Percentiles rank a stretch among this genome's conserved stretches.
These are phyloP conservation scores for Aspergillus sp. DNA, from an alignment of 2,329 filamentous ascomycete genomes.

Conservation along the genomic window DNA sequence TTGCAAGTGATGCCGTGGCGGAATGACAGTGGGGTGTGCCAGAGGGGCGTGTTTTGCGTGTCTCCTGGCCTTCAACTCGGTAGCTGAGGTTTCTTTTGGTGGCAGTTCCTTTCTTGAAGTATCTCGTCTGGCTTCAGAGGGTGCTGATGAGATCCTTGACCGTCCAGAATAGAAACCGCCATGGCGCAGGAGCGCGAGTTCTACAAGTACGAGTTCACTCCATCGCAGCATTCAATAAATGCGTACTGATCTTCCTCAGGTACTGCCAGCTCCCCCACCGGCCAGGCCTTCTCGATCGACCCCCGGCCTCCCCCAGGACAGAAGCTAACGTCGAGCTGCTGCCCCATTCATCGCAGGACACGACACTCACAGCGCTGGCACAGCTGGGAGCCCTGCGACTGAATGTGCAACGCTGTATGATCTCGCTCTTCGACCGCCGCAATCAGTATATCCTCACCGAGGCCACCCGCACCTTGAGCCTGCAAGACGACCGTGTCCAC, in stretches of 20 bases:
- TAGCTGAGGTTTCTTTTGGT: no score
- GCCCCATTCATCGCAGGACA: constrained; percentile 31
- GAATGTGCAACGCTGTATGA: constrained; percentile 43
- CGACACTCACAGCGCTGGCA: constrained; percentile 50
- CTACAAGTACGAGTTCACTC: constrained; percentile 4
- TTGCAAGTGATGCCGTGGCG: background rate
- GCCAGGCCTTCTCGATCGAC: constrained; percentile 6
- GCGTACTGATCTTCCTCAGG: background rate
- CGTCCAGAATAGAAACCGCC: background rate
- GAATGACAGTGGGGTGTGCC: background rate
- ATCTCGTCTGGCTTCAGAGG: background rate
- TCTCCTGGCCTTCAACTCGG: background rate
- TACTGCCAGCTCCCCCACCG: constrained; percentile 7
- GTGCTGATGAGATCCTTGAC: background rate
- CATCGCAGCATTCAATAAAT: background rate
- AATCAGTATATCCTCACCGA: constrained; percentile 55
- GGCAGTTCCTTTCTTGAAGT: background rate
- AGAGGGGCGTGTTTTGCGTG: background rate
- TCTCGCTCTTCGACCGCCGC: constrained; percentile 53
- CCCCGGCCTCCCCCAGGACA: background rate
- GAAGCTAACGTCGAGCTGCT: background rate
- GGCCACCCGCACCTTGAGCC: constrained; percentile 44
- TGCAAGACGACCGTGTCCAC: constrained; percentile 7
- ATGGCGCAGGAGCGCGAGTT: constrained; percentile 13
- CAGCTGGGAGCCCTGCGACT: constrained; percentile 50